Evolutionary conservation across 2,329 filamentous ascomycete species (phyloP), one percentile per base, ranked within the genome.

Genomic region (Cordyceps tenuipes): DNA sequence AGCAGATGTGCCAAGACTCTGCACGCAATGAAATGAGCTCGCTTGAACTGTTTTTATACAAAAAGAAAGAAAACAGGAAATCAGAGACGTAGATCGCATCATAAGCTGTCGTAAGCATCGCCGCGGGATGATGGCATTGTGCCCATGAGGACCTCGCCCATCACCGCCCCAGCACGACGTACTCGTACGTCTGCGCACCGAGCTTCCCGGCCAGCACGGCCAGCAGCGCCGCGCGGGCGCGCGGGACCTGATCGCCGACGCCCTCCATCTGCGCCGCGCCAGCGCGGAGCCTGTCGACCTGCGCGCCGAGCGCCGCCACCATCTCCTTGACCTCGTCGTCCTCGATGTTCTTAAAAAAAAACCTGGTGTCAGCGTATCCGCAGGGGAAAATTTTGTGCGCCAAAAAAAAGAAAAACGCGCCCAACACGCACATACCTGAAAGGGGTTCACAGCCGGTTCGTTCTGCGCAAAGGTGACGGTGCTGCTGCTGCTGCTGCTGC

Each of bases 251-350:
- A 1, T 79, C 78, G 6, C 77, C 65, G 4, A 85, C 72, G 7
- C 77, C 79, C 1, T 79, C 77, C 15, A 82, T 77, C 69, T 83
- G 82, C 60, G 75, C 71, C 44, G 84, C 71, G 65, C 85, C 85
- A 48, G 72, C 72, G 59, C 71, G 73, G 67, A 85, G 79, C 65
- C 79, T 84, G 62, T 84, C 80, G 71, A 83, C 79, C 63, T 85
- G 82, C 57, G 69, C 81, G 12, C 73, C 72, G 19, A 85, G 73
- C 67, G 83, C 80, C 17, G 74, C 68, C 0, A 75, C 77, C 3
- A 82, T 66, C 2, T 69, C 68, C n/a, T 74, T 65, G 17, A 83
- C 66, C 49, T 80, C 77, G 21, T 76, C 71, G 36, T 79, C 73
- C 34, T 72, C 63, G 12, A 77, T 62, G 41, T 72, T 71, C 73